Conservation (phyloP, 306 rosid genomes). For the Medicago truncatula region MtrunA17r5.0-ANR NC_053047.1:27082501-27083000, state of each 20-base stretch:
- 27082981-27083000: not conserved
- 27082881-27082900: slow-evolving; percentile 54
- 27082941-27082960: no score
- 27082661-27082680: no score
- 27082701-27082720: no score
- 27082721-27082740: not conserved
- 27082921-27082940: slow-evolving; percentile 53
- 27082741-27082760: not conserved
- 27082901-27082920: slow-evolving; percentile 66
- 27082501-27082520: no score
- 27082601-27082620: no score
- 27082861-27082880: slow-evolving; percentile 65
- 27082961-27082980: not conserved
- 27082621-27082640: no score
- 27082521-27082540: no score
- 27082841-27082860: slow-evolving; percentile 65
- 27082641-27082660: no score
- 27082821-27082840: slow-evolving; percentile 50
- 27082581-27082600: no score
- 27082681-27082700: no score
- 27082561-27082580: no score
- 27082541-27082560: no score
- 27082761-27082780: slow-evolving; percentile 53
- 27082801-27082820: slow-evolving; percentile 57
- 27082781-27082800: slow-evolving; percentile 57